These are phyloP conservation scores for Komagataella populi DNA, from an alignment of 805 yeast species.

Conservation along the genomic window DNA sequence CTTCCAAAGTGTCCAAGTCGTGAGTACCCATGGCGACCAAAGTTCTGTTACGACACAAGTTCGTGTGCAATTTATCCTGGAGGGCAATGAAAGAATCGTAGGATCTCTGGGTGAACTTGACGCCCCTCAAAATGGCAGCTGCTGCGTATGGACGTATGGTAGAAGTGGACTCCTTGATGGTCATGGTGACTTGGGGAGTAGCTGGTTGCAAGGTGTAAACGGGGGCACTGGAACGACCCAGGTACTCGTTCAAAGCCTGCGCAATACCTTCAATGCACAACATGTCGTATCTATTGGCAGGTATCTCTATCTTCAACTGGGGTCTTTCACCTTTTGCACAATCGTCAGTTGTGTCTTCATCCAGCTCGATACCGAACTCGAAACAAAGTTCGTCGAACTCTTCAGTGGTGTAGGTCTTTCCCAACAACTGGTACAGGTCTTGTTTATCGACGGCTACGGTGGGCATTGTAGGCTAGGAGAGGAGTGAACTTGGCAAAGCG, in stretches of 20 bases:
- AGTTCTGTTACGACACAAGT: conserved; percentile 93
- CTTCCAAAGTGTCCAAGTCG: conserved; percentile 67
- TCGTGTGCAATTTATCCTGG: conserved; percentile 92
- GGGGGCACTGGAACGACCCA: conserved; percentile 60
- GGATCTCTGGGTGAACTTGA: conserved; percentile 68
- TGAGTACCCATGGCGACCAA: conserved; percentile 98
- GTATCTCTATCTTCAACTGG: conserved; percentile 92
- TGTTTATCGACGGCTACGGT: conserved; percentile 91
- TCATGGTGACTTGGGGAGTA: conserved; percentile 46
- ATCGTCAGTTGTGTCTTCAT: conserved; percentile 87
- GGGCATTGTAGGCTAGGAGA: conserved; percentile 50
- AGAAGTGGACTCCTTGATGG: conserved; percentile 63
- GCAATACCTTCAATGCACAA: conserved; percentile 97
- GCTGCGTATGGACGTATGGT: conserved; percentile 86
- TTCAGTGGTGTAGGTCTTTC: conserved; percentile 54
- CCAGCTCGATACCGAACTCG: conserved; percentile 94
- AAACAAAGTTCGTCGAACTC: conserved; percentile 97
- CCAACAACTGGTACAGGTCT: conserved; percentile 77
- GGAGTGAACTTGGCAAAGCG: background rate
- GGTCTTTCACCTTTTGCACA: conserved; percentile 77
- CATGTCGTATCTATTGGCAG: conserved; percentile 98
- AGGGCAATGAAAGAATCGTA: conserved; percentile 91
- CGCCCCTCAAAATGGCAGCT: conserved; percentile 81
- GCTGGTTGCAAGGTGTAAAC: conserved; percentile 47
- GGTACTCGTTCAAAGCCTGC: conserved; percentile 82